A percentile compares a stretch with the other conserved stretches of the same genome.
phyloP scores from a whole-genome alignment of 495 filamentous ascomycete genomes.

The Aspergillus asperescens region DNA sequence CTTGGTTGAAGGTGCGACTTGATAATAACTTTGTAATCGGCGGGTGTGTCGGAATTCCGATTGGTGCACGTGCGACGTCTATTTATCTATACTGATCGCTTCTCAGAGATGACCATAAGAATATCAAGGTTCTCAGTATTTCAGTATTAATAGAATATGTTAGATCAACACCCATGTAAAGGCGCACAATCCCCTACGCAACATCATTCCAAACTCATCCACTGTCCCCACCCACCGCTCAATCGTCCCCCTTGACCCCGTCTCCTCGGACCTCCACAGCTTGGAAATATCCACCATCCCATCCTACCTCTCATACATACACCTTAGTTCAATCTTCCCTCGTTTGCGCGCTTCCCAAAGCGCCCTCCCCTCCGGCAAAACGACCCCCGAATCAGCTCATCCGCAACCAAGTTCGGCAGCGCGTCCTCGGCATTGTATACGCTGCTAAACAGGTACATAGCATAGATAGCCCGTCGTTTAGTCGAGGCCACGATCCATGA shows the following conservation, averaged over 20 bases:
- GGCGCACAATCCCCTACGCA: constrained; percentile 27
- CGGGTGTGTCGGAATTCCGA: too few species aligned
- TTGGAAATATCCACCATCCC: constrained; percentile 37
- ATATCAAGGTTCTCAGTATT: constrained; percentile 3
- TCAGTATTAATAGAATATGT: constrained; percentile 8
- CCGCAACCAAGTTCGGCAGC: constrained; percentile 39
- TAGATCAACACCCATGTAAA: constrained; percentile 28
- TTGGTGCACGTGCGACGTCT: too few species aligned
- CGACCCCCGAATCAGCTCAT: constrained; percentile 32
- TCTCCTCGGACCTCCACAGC: constrained; percentile 31
- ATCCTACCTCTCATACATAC: constrained; percentile 41
- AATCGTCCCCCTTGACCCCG: constrained; percentile 17
- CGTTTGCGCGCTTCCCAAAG: constrained; percentile 36
- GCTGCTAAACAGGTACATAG: constrained; percentile 47
- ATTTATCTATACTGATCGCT: too few species aligned
- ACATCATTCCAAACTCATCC: constrained; percentile 33
- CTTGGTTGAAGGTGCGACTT: too few species aligned
- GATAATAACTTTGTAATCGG: too few species aligned
- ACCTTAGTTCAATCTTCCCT: constrained; percentile 30
- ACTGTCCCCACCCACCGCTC: constrained; percentile 23
- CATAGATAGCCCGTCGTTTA: constrained; percentile 42
- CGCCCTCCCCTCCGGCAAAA: constrained; percentile 28
- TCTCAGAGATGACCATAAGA: too few species aligned
- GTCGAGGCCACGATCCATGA: constrained; percentile 44
- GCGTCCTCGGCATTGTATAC: constrained; percentile 35